Evolutionary conservation across 2,329 filamentous ascomycete species (phyloP).

Genomic region (Trichoderma citrinoviride): DNA sequence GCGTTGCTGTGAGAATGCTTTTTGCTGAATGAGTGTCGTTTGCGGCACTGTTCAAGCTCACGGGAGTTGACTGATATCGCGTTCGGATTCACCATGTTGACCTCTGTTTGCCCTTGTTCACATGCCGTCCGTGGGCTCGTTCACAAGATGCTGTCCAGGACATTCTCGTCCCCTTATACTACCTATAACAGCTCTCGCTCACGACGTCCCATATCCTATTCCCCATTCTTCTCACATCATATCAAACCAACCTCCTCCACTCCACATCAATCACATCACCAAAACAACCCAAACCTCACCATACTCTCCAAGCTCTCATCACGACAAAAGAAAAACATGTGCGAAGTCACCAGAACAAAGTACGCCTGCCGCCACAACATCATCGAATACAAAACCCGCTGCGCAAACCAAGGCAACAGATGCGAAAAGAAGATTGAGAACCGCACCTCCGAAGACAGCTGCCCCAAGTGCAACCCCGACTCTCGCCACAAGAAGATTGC

Average conservation of each 20-base stretch:
- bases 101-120: background rate
- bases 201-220: too few species aligned
- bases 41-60: background rate
- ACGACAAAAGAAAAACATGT: background rate
- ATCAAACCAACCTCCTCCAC: background rate
- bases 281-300: background rate
- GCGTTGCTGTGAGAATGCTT: too few species aligned
- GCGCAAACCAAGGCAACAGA: background rate
- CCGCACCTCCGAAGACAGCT: background rate
- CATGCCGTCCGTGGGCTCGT: background rate
- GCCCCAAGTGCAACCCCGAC: background rate
- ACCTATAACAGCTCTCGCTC: too few species aligned
- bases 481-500: background rate
- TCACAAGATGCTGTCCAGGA: background rate
- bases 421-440: constrained; percentile 3
- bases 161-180: too few species aligned
- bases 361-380: background rate
- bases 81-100: background rate
- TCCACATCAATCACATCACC: background rate
- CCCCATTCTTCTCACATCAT: background rate
- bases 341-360: background rate
- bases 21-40: too few species aligned
- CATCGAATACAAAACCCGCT: background rate
- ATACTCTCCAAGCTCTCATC: background rate
- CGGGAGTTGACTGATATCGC: background rate